Conservation (phyloP, 129 eudicot species). For the Saposhnikovia divaricata region DNA sequence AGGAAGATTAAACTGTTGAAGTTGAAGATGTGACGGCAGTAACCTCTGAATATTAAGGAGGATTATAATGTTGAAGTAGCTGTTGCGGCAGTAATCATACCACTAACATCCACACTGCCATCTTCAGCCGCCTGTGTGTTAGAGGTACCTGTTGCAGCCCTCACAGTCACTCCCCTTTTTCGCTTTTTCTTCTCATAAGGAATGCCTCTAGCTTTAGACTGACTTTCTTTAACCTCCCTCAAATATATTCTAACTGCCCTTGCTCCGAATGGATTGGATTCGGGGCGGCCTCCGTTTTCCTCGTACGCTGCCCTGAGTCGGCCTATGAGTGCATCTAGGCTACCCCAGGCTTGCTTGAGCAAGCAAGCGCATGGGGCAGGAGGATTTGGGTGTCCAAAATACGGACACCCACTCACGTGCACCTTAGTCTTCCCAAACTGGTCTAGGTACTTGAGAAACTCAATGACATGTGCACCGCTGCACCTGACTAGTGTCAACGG, state of each 20-base stretch:
- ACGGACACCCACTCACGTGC: slow-evolving; percentile 29
- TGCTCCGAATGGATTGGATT: slow-evolving; percentile 64
- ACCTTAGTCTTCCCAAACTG: slow-evolving; percentile 6
- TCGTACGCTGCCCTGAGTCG: slow-evolving; percentile 64
- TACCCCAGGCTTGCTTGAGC: slow-evolving; percentile 69
- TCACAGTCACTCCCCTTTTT: slow-evolving; percentile 29
- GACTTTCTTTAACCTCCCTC: slow-evolving; percentile 64
- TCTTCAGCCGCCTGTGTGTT: background rate
- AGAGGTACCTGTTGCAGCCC: slow-evolving; percentile 10
- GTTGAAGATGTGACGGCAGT: slow-evolving; percentile 21
- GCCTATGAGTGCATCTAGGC: slow-evolving; percentile 64
- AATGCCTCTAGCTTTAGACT: slow-evolving; percentile 64
- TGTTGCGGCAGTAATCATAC: slow-evolving; percentile 18
- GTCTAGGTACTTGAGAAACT: background rate
- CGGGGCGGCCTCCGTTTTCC: slow-evolving; percentile 57
- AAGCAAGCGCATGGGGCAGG: slow-evolving; percentile 63
- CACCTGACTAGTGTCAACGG: slow-evolving; percentile 49
- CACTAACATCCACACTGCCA: slow-evolving; percentile 19
- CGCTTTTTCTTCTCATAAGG: slow-evolving; percentile 71
- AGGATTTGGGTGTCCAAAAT: slow-evolving; percentile 56
- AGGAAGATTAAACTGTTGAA: slow-evolving; percentile 8
- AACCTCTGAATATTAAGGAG: background rate
- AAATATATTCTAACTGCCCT: slow-evolving; percentile 62
- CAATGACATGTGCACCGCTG: slow-evolving; percentile 70
- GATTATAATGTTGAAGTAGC: slow-evolving; percentile 20